phyloP scores from a whole-genome alignment of 129 eudicot genomes.

The Solidago caesia region DNA sequence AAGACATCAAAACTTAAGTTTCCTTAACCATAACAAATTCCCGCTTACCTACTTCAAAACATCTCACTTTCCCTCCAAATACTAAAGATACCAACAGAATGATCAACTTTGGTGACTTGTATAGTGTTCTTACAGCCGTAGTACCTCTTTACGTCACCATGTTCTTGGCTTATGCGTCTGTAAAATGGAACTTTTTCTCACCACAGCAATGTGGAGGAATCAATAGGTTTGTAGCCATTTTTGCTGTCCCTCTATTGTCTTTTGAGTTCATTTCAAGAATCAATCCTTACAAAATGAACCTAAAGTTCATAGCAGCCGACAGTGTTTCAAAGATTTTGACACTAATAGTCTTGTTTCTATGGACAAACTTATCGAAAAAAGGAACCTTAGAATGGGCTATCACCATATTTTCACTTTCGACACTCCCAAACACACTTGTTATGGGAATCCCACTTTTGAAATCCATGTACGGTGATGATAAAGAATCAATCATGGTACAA shows the following conservation, averaged over 20 bases:
- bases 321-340: conserved; percentile 53
- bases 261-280: conserved; percentile 67
- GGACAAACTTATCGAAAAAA: conserved; percentile 39
- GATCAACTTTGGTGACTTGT: conserved; percentile 53
- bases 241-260: conserved; percentile 65
- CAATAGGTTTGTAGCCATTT: conserved; percentile 62
- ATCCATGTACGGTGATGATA: conserved; percentile 64
- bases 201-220: conserved; percentile 66
- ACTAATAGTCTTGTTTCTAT: conserved; percentile 40
- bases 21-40: conserved; percentile 5
- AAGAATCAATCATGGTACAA: conserved; percentile 67
- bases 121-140: conserved; percentile 54
- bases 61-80: conserved; percentile 30
- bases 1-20: conserved; percentile 8
- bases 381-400: conserved; percentile 66
- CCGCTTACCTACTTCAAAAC: conserved; percentile 19
- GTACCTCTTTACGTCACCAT: conserved; percentile 62
- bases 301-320: conserved; percentile 67
- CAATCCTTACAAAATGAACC: conserved; percentile 65
- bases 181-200: conserved; percentile 55
- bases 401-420: conserved; percentile 61
- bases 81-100: conserved; percentile 25
- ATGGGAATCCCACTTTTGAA: conserved; percentile 69
- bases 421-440: conserved; percentile 69
- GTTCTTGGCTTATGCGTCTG: conserved; percentile 64